Conservation (phyloP, 1,139 yeast genomes). For the Sugiyamaella novakii region DNA sequence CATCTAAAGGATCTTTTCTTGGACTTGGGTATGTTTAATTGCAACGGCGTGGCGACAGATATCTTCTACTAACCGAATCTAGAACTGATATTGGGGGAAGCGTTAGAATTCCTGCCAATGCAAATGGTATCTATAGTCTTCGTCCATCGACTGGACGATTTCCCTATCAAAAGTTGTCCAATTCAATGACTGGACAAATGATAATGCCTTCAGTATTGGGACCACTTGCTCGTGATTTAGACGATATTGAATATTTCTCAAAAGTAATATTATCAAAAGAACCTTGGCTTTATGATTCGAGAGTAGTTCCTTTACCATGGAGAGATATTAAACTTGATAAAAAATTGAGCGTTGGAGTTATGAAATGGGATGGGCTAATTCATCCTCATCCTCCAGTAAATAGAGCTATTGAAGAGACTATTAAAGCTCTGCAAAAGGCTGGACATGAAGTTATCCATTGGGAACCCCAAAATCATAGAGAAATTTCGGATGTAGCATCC, state of each 20-base stretch:
- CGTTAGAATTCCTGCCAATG: slow-evolving; percentile 58
- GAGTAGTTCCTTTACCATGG: slow-evolving; percentile 17
- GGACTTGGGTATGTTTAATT: slow-evolving; percentile 52
- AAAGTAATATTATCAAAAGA: slow-evolving; percentile 52
- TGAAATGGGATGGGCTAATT: slow-evolving; percentile 26
- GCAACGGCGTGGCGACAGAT: neutral
- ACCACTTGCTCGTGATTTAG: slow-evolving; percentile 53
- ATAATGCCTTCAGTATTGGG: slow-evolving; percentile 50
- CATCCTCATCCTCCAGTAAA: slow-evolving; percentile 21
- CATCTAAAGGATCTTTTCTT: slow-evolving; percentile 50
- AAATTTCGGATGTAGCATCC: slow-evolving; percentile 2
- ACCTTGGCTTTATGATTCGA: slow-evolving; percentile 61
- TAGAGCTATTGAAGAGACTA: slow-evolving; percentile 10
- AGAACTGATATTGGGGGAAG: slow-evolving; percentile 64
- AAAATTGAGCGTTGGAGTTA: slow-evolving; percentile 24
- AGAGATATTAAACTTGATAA: slow-evolving; percentile 2
- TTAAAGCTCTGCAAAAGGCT: slow-evolving; percentile 33
- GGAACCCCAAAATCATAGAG: slow-evolving; percentile 28
- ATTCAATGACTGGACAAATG: slow-evolving; percentile 17
- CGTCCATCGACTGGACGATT: slow-evolving; percentile 54
- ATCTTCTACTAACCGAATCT: neutral
- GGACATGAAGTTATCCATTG: slow-evolving; percentile 50
- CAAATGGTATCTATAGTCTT: slow-evolving; percentile 56
- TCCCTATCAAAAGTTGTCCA: slow-evolving; percentile 38
- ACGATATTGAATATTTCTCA: slow-evolving; percentile 62